Base-by-base conservation (phyloP, 2,329 filamentous ascomycete species). In the Dendryphion nanum region DNA sequence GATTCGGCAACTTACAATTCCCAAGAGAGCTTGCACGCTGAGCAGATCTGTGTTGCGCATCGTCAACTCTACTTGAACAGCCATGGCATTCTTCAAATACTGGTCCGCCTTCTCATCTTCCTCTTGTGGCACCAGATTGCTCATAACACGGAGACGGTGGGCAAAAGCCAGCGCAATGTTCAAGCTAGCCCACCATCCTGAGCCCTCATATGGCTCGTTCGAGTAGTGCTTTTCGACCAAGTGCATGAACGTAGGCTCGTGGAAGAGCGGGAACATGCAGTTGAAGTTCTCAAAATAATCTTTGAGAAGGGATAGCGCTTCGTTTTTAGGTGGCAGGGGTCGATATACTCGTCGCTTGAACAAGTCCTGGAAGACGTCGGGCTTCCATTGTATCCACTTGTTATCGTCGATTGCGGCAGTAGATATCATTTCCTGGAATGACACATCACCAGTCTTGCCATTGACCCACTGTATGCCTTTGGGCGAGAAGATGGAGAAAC, bases 231-330 rank as follows among this genome's bases (percentile, higher is more conserved):
- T 82, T 59, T 97, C 89, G 20, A 96, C 89, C 4, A 97, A 75
- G 60, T 96, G 90, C 89, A 97, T 97, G 61, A 98, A 98, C 0
- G 93, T 97, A 1, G 91, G 90, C 64, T 96, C 90, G 65, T 98
- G 93, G 59, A 95, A 98, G 4, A 98, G 75, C 5, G 93, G 93
- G 60, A 97, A 95, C 79, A 97, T 91, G 79, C 89, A 93, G 72
- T 98, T 98, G 76, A 98, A 97, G 68, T 96, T 96, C 58, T 95
- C 88, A 51, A 98, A 98, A 59, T 85, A 98, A 65, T 98, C 93
- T 65, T 86, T 89, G 44, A 96, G 79, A 24, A 97, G 72, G 1
- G 89, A 94, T 44, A 94, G 66, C 1, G 89, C 88, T 68, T 96
- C 90, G n/a, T 82, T 76, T 65, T 94, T 94, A 1, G 86, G 75